Evolutionary conservation across 2,329 filamentous ascomycete genomes (phyloP), one percentile per base, ranked within the genome.

Genomic region (Ophiostoma piceae): DNA sequence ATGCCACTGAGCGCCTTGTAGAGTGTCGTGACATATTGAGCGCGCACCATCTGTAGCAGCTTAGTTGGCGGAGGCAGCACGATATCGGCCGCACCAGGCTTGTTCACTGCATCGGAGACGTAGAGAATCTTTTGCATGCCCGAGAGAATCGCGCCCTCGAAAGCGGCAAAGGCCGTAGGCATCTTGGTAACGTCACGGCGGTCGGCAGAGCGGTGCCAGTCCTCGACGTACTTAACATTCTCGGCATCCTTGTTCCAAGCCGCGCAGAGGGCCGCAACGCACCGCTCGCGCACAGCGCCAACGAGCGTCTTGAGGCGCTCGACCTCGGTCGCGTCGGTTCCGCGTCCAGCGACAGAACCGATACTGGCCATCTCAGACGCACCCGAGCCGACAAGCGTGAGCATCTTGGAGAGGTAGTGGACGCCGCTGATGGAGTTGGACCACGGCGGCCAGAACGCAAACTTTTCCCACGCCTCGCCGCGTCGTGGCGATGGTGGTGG

Each of bases 111-210:
- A 74, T 97, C 94, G 1, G 91, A 90, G 62, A 99, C 89, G 77
- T 97, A 99, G 37, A 97, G 84, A 69, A 98, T 96, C 81, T 94
- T 96, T 79, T 99, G 95, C 88, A 98, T 91, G 69, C 94, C 93
- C 1, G 84, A 84, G 26, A 99, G 82, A 14, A 99, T 83, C 7
- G 90, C 87, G 69, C 89, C 90, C 76, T 98, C 94, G 76, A 97
- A 96, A 0, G 91, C 87, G 19, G 92, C 84, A 78, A 99, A 97
- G 69, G 90, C 88, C 1, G 88, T 85, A 0, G 96, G 95, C 90
- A 99, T 94, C 73, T 90, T 90, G 0, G 96, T 99, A 66, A 97
- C 85, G 76, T 97, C 94, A 70, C 90, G 89, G 69, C 90, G 86
- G 71, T 97, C 94, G 0, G 88, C 83, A 32, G 92, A 89, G 35